Base-by-base conservation (phyloP, 2,329 filamentous ascomycete genomes). In the Aspergillus tamarii region DNA sequence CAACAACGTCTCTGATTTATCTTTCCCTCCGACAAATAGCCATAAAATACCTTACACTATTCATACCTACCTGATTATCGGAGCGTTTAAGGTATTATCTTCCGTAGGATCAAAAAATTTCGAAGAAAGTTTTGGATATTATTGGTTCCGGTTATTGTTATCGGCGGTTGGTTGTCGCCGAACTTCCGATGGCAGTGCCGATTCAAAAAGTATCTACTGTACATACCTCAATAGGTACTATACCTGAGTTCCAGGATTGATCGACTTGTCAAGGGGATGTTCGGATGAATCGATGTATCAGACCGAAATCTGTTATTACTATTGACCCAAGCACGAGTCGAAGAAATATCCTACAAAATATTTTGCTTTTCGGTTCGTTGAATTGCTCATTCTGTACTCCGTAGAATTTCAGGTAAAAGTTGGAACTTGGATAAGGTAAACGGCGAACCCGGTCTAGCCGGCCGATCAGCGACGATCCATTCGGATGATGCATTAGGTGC, bases 401-500 rank as follows among this genome's bases (percentile, higher is more conserved):
- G 26, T 26, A 26, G 26, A 12, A 52, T 11, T 30, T 52, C 12
- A 32, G 3, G 39, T n/a, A 52, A 21, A 30, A 5, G 26, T n/a
- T 32, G 48, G 16, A 30, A 5, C 16, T n/a, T 32, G 48, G 16
- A 55, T 8, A 36, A 12, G 36, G 21, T 36, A 21, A n/a, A 36
- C 8, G 9, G 52, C 52, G 32, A 54, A 54, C 19, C 59, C 32
- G 54, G 48, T 53, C 53, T 48, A 59, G 32, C 55, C 60, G 55
- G 60, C 54, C 56, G 60, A 62, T 62, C 60, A 26, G 36, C n/a
- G 54, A 19, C 30, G 43, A 62, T 58, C 32, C 14, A 34, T 21
- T 34, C 8, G 28, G n/a, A 59, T 48, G 41, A 59, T 53, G 56
- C 41, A 45, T 32, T 21, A 48, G 56, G 16, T 34, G 41, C 21